Evolutionary conservation across 75 land plant genomes (phyloP).

Genomic region (Picea glauca): DNA sequence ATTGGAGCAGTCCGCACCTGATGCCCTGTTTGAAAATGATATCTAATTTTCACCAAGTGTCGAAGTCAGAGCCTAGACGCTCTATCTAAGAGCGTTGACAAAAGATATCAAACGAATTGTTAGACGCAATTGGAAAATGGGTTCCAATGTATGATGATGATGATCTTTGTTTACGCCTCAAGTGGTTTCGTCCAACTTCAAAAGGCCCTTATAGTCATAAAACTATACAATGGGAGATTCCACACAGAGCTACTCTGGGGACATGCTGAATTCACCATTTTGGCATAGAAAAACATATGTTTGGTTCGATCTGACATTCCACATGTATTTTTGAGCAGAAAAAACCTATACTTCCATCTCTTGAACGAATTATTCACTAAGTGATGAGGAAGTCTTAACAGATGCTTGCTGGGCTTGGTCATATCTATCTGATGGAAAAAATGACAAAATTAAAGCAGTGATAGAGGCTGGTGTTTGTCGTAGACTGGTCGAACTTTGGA

Average conservation of each 20-base stretch:
- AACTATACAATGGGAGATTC: too few relatives aligned
- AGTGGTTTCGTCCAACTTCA: too few relatives aligned
- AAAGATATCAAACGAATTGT: conserved; percentile 23
- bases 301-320: conserved; percentile 49
- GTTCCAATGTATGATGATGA: too few relatives aligned
- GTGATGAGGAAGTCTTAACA: conserved; percentile 60
- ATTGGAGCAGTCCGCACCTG: too few relatives aligned
- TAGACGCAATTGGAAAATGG: neutral
- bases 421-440: conserved; percentile 79
- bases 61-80: too few relatives aligned
- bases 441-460: conserved; percentile 68
- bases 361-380: conserved; percentile 54
- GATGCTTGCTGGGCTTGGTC: conserved; percentile 62
- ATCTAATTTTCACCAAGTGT: too few relatives aligned
- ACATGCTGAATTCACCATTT: too few relatives aligned
- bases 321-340: conserved; percentile 50
- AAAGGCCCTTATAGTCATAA: too few relatives aligned
- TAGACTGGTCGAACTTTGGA: conserved; percentile 46
- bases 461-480: conserved; percentile 64
- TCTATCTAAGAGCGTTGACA: too few relatives aligned
- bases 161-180: too few relatives aligned
- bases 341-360: conserved; percentile 64
- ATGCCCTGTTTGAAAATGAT: too few relatives aligned
- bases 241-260: too few relatives aligned
- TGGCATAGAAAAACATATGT: conserved; percentile 31